phyloP scores from a whole-genome alignment of 345 rosid genomes.

The Syzygium jambos region DNA sequence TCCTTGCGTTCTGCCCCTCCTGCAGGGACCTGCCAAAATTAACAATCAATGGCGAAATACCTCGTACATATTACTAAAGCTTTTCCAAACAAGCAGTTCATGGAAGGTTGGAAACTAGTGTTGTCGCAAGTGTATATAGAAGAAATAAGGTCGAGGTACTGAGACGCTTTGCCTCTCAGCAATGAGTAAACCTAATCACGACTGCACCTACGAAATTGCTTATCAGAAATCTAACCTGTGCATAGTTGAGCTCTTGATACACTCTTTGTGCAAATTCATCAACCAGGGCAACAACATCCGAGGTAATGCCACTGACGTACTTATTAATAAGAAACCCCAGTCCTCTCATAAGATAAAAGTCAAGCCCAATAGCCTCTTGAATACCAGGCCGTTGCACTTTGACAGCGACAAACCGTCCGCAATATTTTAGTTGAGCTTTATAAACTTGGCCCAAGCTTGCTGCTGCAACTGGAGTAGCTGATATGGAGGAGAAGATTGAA shows the following conservation, averaged over 20 bases:
- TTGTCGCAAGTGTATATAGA: neutral
- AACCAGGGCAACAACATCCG: conserved; percentile 66
- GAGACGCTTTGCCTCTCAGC: neutral
- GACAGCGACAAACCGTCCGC: conserved; percentile 77
- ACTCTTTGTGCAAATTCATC: conserved; percentile 88
- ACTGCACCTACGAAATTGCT: neutral
- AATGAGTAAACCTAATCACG: neutral
- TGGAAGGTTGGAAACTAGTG: neutral
- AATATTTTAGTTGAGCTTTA: conserved; percentile 72
- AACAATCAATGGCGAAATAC: conserved; percentile 29
- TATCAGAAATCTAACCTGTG: conserved; percentile 46
- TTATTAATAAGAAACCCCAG: conserved; percentile 58
- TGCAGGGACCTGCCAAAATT: conserved; percentile 56
- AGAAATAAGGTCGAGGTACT: neutral
- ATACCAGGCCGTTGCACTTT: conserved; percentile 95
- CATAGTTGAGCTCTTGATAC: conserved; percentile 90
- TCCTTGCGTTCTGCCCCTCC: conserved; percentile 91
- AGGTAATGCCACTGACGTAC: conserved; percentile 56
- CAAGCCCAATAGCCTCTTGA: conserved; percentile 84
- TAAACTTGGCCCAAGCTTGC: conserved; percentile 98
- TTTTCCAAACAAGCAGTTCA: neutral
- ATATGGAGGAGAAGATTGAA: conserved; percentile 55
- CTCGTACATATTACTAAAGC: neutral
- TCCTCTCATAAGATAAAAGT: conserved; percentile 79
- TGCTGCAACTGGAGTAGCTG: conserved; percentile 85